A percentile compares a stretch with the other conserved stretches of the same genome.
Evolutionary conservation across 2,329 filamentous ascomycete species (phyloP).

Genomic region (Botryotinia narcissicola): DNA sequence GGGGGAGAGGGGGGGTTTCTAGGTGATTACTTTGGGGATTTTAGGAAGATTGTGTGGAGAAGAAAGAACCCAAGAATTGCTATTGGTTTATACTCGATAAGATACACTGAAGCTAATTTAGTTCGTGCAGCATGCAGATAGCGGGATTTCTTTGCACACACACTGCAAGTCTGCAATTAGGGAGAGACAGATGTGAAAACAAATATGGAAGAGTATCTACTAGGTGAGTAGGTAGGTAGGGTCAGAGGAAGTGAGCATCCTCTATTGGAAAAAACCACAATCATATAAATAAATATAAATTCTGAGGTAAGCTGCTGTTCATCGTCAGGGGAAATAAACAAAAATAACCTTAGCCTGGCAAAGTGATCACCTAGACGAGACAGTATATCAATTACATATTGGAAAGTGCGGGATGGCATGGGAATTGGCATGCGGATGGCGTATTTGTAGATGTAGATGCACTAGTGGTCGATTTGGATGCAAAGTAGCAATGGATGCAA

Average conservation of each 20-base stretch:
- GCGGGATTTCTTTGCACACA: conserved; percentile 15
- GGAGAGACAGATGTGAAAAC: background rate
- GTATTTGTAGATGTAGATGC: background rate
- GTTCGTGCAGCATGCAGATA: conserved; percentile 19
- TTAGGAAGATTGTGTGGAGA: conserved; percentile 1
- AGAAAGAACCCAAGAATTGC: background rate
- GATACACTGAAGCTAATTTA: conserved; percentile 15
- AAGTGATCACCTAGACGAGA: background rate
- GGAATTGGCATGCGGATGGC: background rate
- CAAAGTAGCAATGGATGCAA: background rate
- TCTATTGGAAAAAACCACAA: background rate
- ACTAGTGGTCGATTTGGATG: background rate
- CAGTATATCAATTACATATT: background rate
- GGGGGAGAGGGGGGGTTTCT: background rate
- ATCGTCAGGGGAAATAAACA: background rate
- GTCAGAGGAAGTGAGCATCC: background rate
- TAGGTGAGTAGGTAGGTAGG: background rate
- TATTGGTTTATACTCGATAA: conserved; percentile 17
- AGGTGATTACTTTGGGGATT: background rate
- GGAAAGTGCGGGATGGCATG: background rate
- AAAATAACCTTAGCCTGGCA: background rate
- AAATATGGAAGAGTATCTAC: background rate
- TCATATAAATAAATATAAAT: background rate
- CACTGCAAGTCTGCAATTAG: background rate
- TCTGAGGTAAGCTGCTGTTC: background rate